Evolutionary conservation across 2,329 filamentous ascomycete species (phyloP), one percentile per base, ranked within the genome.

Genomic region (Hyphodiscus sp.): DNA sequence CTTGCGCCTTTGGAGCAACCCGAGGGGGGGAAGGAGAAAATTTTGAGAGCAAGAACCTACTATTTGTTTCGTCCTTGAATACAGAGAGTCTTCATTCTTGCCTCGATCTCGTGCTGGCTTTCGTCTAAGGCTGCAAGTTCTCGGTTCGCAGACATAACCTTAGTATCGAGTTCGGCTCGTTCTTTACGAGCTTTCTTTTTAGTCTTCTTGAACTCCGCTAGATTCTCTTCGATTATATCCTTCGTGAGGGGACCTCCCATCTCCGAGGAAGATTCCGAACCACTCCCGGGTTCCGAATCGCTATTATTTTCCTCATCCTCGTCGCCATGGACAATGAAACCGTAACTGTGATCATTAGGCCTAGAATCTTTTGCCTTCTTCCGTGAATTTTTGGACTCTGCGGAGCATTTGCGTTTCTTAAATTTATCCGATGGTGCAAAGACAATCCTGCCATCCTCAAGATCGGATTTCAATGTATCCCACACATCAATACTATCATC

Each of bases 11-110:
- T 3, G 23, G 8, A 26, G 8, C 8, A 26, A 26, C 4, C 4
- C 3, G 23, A 26, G 23, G 23, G 23, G 23, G 8, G 3, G 23
- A 26, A 8, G 8, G 23, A 26, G 23, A 8, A 8, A 8, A 26
- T 26, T 26, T 26, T 3, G 8, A 26, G 23, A 26, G 23, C 23
- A 8, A 26, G 23, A 3, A 26, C 23, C 23, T 26, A 26, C 23
- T 80, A 82, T 0, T 74, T 62, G 50, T 86, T 86, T 20, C 82
- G 72, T 4, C 73, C 74, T 16, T 70, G 67, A 52, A 86, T 82
- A 56, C 81, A 76, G 6, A 68, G 55, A 5, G 67, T 64, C 20
- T 63, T 70, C 49, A 71, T 60, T 49, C 68, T 61, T 6, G 64
- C 62, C 20, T 69, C 71, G 26, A 71, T 58, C 45, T 69, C 61